Base-by-base conservation (phyloP, 2,329 filamentous ascomycete species). In the Periconia sp. region DNA sequence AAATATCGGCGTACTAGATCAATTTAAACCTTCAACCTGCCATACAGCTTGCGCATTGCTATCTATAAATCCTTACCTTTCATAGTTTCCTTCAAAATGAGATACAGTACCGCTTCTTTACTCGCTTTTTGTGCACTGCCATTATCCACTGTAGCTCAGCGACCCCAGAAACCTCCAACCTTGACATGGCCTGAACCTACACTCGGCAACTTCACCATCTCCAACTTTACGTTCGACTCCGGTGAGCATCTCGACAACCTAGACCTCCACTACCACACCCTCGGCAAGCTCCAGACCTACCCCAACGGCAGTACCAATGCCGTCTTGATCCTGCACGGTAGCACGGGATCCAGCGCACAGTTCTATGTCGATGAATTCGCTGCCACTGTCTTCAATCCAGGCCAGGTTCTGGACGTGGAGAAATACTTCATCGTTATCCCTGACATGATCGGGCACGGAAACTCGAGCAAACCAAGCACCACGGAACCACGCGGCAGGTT, bases 391-490 rank as follows among this genome's bases (percentile, higher is more conserved):
- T 69, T 65, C 56, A 54, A 55, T 31, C 42, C 49, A 1, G 60
- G 63, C 5, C 65, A 68, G 47, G 56, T 46, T 17, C 62, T 69
- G 17, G 62, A 63, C 17, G 47, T 37, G 6, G 7, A 9, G 6
- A 33, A 49, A 41, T 49, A 49, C 53, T 66, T 63, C 54, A 53
- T 66, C 49, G 54, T 68, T 37, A 31, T 66, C 6, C 62, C 61
- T n/a, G 64, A 67, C 50, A 63, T 60, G 41, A 63, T 65, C 44
- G 64, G 63, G 23, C 64, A 64, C 49, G 64, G 62, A 23, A 49
- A 53, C 14, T 65, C 64, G 15, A 66, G 63, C 57, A 66, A 66
- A 55, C 63, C 63, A 2, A 65, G 61, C 56, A 55, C 53, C 43
- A 47, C 45, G 14, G 59, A 59, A 17, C 57, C 62, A 20, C 50